Percentiles rank a stretch among this genome's conserved stretches.
Conservation (phyloP, 1,284 basidiomycete species). For the Acaromyces ingoldii region DNA sequence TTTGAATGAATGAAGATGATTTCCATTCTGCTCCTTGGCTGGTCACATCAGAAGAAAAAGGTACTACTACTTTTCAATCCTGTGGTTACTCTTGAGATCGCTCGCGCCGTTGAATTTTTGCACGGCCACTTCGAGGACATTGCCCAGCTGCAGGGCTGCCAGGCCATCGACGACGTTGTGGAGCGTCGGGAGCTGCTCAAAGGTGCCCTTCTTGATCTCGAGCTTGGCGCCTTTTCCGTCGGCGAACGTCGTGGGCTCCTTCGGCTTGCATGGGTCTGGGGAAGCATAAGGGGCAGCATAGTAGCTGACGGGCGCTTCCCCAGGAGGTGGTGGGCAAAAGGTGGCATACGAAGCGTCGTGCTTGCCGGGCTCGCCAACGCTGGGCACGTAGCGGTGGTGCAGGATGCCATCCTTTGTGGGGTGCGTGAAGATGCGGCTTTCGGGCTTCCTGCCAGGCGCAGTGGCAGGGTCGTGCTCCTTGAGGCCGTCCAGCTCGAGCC, state of each 20-base stretch:
- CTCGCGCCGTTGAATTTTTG: not conserved
- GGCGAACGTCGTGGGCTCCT: not conserved
- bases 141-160: not conserved
- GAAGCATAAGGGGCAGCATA: not conserved
- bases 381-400: slow-evolving; percentile 39
- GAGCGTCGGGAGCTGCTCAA: slow-evolving; percentile 1
- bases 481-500: slow-evolving; percentile 17
- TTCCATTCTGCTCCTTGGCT: no score
- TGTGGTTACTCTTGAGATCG: no score
- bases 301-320: not conserved
- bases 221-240: no score
- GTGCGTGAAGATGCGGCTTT: slow-evolving; percentile 15
- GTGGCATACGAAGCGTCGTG: slow-evolving; percentile 38
- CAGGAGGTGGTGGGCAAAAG: slow-evolving; percentile 6
- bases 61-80: no score
- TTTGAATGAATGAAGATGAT: no score
- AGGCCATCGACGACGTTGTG: slow-evolving; percentile 1
- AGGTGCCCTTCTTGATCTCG: not conserved
- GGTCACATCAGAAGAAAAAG: no score
- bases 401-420: slow-evolving; percentile 29
- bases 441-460: slow-evolving; percentile 5
- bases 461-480: slow-evolving; percentile 3
- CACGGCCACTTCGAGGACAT: not conserved
- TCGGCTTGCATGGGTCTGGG: not conserved
- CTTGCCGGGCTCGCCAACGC: slow-evolving; percentile 37